Percentiles rank a stretch among this genome's conserved stretches.
These are phyloP conservation scores for Podila clonocystis DNA, from an alignment of 192 early-diverging fungal genomes.

Conservation along the genomic window DNA sequence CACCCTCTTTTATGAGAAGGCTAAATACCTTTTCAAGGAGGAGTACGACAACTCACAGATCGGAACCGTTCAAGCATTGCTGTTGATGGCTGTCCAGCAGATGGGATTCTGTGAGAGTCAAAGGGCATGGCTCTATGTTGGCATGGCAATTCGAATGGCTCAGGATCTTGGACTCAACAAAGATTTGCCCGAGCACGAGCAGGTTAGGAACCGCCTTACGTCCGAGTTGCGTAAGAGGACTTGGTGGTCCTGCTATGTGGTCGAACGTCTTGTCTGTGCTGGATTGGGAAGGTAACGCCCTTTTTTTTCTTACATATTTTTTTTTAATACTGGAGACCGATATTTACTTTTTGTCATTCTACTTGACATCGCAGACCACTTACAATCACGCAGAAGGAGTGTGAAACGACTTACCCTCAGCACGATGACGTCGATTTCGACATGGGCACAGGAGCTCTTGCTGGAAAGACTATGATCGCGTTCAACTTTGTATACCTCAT, in stretches of 20 bases:
- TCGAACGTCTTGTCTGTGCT: conserved; percentile 74
- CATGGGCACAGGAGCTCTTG: background rate
- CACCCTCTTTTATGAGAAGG: conserved; percentile 71
- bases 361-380: conserved; percentile 51
- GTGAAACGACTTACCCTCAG: conserved; percentile 59
- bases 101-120: conserved; percentile 74
- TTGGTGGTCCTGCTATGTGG: conserved; percentile 83
- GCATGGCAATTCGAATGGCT: conserved; percentile 74
- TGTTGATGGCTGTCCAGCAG: conserved; percentile 75
- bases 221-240: conserved; percentile 69
- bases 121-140: conserved; percentile 80
- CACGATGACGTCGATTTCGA: conserved; percentile 22
- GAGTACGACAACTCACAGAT: conserved; percentile 69
- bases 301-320: conserved; percentile 17
- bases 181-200: conserved; percentile 59
- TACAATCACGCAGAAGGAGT: conserved; percentile 60
- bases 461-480: background rate
- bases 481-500: conserved; percentile 39
- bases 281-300: conserved; percentile 65
- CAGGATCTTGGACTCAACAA: conserved; percentile 78
- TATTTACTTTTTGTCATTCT: background rate
- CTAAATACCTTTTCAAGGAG: conserved; percentile 74
- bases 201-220: conserved; percentile 58
- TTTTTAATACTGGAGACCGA: conserved; percentile 7
- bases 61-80: conserved; percentile 72